Conservation (phyloP, 2,329 filamentous ascomycete species). For the Raffaelea arxii region DNA sequence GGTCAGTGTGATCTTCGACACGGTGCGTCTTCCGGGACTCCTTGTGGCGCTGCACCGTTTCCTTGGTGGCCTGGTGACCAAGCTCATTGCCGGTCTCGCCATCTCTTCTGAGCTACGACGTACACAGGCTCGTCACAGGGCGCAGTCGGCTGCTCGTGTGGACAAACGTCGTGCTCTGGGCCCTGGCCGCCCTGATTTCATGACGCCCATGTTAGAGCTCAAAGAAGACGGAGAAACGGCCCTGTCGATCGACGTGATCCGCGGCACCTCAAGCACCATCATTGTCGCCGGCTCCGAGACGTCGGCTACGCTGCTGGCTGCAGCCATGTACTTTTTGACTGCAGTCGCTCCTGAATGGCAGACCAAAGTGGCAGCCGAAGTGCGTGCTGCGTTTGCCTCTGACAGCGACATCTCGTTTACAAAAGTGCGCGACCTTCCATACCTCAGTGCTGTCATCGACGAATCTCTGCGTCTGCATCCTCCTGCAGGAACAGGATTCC, state of each 20-base stretch:
- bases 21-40: conserved; percentile 11
- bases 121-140: not conserved
- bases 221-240: not conserved
- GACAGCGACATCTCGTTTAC: conserved; percentile 22
- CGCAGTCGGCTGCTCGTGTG: conserved; percentile 3
- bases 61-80: conserved; percentile 1
- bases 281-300: conserved; percentile 41
- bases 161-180: conserved; percentile 2
- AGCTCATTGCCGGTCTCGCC: not conserved
- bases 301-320: conserved; percentile 34
- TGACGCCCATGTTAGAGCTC: conserved; percentile 7
- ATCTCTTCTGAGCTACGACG: not conserved
- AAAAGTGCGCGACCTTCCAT: conserved; percentile 18
- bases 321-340: conserved; percentile 29
- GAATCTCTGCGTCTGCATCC: conserved; percentile 26
- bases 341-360: conserved; percentile 20
- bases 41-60: not conserved
- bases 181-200: conserved; percentile 9
- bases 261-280: conserved; percentile 14
- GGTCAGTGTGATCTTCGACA: conserved; percentile 17
- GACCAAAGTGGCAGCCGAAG: conserved; percentile 19
- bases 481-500: conserved; percentile 18
- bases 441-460: conserved; percentile 24
- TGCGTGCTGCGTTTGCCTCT: conserved; percentile 27
- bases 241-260: conserved; percentile 2